Base-by-base conservation (phyloP, 768 basidiomycete genomes). In the Dioszegia aurantiaca region DNA sequence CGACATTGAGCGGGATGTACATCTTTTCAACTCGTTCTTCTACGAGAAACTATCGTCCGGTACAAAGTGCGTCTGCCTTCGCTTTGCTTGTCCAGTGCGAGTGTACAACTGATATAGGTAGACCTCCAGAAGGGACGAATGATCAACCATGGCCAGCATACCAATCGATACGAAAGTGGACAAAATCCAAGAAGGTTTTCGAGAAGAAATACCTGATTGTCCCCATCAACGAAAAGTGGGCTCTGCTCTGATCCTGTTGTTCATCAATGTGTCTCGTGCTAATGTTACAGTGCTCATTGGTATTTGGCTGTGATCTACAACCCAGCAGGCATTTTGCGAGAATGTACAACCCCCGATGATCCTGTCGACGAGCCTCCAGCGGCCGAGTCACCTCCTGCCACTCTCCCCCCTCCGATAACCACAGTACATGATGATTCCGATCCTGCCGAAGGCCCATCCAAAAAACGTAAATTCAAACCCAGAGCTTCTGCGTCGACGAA, bases 21-120 rank as follows among this genome's bases (percentile, higher is more conserved):
- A 97, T 68, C 83, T 98, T 3, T 98, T 98, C 80, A 98, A 87
- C 75, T 93, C 93, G 0, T 99, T 97, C 78, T 98, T 99, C 77
- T 98, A 93, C 80, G 90, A 93, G 80, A 94, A 95, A 76, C 78
- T 99, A 26, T 86, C 86, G 58, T 82, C 82, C 53, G 87, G 83
- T 72, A 46, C 60, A 44, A 65, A 57, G 66, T 60, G 23, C 59
- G 65, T 62, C 33, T 33, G 33, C 8, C 2, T 4, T 42, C 30
- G 16, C 16, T 19, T 17, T 17, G 43, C 39, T 4, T 8, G 10
- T 6, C 41, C 30, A 17, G 44, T 10, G 17, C 1, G 12, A n/a
- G 36, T 9, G 11, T 11, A 21, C 16, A 27, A 14, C 52, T 24
- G 41, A 28, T 46, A 8, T 26, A 36, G 24, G 30, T 39, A 39